Base-by-base conservation (phyloP, 805 yeast genomes). In the Clavispora vitiphila region DNA sequence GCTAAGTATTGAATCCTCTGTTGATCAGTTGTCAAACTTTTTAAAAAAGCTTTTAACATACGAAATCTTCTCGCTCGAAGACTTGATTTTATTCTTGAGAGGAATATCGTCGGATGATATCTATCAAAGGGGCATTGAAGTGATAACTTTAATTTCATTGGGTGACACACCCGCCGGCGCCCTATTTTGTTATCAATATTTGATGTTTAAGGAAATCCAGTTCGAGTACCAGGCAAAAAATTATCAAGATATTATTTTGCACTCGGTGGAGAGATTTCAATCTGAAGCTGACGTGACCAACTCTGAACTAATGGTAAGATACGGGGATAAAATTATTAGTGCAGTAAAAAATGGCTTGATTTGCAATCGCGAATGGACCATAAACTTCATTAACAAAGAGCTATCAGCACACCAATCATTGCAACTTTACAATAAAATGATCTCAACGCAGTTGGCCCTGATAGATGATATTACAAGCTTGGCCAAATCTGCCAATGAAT, bases 401-500 rank as follows among this genome's bases (percentile, higher is more conserved):
- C 41, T 60, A 5, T 30, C 46, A 4, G 47, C 36, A 21, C 51
- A 54, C 2, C 51, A 54, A 21, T 39, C 54, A 8, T 50, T 57
- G 7, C 16, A 30, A 2, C 30, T 63, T 10, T 49, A 60, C 14
- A 55, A 57, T 38, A 18, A 44, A 9, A 19, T 60, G 8, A 34
- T 55, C 3, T 26, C 35, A 35, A n/a, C 12, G 5, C 32, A 19
- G 3, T 29, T 29, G 12, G 1, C 12, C 10, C 19, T 15, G 32
- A 31, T 43, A 5, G 34, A 43, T 3, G 63, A 62, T 24, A 44
- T 65, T 10, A 35, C 35, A n/a, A 35, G 38, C 5, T 18, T 49
- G 18, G 42, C 55, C 3, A 12, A 30, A 8, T 23, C 36, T 1
- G 52, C 58, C 4, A 59, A 66, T 39, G 68, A 67, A 37, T 71